Conservation (phyloP, 768 basidiomycete genomes). For the Termitomyces sp. region DNA sequence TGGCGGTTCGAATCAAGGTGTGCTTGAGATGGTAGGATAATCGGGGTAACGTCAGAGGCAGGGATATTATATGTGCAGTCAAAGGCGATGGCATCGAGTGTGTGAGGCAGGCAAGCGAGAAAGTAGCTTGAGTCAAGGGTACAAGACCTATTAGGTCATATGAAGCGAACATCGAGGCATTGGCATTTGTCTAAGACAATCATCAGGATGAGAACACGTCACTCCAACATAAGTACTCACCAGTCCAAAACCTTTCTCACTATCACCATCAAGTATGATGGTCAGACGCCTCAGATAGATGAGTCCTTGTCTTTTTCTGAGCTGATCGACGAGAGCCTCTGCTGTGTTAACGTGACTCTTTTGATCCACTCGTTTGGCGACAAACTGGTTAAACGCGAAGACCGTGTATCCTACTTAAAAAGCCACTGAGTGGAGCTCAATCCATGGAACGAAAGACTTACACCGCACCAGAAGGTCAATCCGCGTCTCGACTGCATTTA, state of each 20-base stretch:
- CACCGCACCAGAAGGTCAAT: conserved; percentile 70
- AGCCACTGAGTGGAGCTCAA: conserved; percentile 2
- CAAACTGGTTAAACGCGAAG: conserved; percentile 69
- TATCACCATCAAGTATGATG: conserved; percentile 77
- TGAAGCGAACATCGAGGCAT: conserved; percentile 47
- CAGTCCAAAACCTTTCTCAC: conserved; percentile 81
- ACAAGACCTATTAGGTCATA: conserved; percentile 78
- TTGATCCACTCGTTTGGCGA: conserved; percentile 65
- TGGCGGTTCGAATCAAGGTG: conserved; percentile 73
- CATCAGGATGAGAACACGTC: background rate
- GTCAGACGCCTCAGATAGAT: conserved; percentile 71
- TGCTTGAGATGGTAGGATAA: conserved; percentile 80
- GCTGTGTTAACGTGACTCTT: conserved; percentile 65
- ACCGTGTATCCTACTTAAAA: conserved; percentile 80
- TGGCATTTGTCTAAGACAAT: conserved; percentile 58
- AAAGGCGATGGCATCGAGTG: conserved; percentile 70
- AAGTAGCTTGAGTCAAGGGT: conserved; percentile 66
- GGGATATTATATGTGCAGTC: conserved; percentile 75
- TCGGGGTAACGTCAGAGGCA: conserved; percentile 73
- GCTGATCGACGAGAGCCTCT: conserved; percentile 48
- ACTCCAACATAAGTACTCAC: conserved; percentile 33
- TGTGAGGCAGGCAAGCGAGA: conserved; percentile 76
- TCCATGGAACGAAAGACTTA: conserved; percentile 28
- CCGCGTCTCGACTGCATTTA: conserved; percentile 52
- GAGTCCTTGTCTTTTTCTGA: conserved; percentile 53